These are phyloP conservation scores for Suillus clintonianus DNA, from an alignment of 768 basidiomycete species.

Conservation along the genomic window DNA sequence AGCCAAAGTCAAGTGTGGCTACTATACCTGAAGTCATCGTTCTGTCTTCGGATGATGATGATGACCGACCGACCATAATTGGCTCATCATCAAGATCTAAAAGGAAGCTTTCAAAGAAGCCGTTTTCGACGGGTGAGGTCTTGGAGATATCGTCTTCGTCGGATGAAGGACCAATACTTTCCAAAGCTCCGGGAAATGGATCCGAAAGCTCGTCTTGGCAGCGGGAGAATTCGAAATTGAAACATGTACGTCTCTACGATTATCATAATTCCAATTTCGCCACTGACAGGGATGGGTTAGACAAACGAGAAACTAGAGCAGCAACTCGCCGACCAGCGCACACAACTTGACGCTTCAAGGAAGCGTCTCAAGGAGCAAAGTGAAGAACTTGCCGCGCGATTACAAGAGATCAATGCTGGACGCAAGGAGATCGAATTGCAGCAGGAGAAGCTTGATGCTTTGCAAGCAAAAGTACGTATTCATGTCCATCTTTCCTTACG, in stretches of 20 bases:
- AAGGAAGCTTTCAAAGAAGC: conserved; percentile 11
- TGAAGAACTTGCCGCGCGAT: conserved; percentile 2
- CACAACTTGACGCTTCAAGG: conserved; percentile 8
- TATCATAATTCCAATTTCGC: not conserved
- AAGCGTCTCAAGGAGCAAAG: conserved; percentile 17
- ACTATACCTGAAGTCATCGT: conserved; percentile 29
- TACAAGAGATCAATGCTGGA: not conserved
- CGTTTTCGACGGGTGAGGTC: conserved; percentile 35
- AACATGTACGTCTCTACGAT: conserved; percentile 37
- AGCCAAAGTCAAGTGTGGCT: conserved; percentile 10
- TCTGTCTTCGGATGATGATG: conserved; percentile 36
- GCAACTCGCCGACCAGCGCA: conserved; percentile 18
- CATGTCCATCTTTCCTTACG: not conserved
- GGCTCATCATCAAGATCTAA: conserved; percentile 13
- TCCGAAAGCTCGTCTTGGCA: conserved; percentile 28
- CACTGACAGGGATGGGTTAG: not conserved
- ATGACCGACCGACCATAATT: conserved; percentile 21
- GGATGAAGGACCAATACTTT: conserved; percentile 38
- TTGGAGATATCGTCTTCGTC: conserved; percentile 66
- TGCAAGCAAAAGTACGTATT: not conserved
- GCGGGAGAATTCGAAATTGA: conserved; percentile 42
- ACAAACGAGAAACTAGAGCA: not conserved
- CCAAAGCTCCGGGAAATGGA: conserved; percentile 14
- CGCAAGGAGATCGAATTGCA: not conserved
- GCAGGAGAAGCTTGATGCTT: not conserved